Conservation (phyloP, 768 basidiomycete genomes). For the Collybiopsis luxurians region DNA sequence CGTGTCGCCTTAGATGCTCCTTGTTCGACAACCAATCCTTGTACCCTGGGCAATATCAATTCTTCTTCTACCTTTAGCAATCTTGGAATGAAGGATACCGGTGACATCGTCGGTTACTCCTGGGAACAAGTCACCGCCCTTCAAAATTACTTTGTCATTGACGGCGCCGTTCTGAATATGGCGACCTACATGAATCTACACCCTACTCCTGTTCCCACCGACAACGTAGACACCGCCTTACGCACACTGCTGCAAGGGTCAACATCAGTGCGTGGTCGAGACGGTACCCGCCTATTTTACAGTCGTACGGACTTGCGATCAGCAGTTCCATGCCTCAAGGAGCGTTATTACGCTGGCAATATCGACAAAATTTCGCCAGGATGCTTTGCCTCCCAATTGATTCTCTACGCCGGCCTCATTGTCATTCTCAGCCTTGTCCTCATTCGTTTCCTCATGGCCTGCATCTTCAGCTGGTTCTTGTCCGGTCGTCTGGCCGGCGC, state of each 20-base stretch:
- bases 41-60: constrained; percentile 65
- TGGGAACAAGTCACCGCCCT: constrained; percentile 85
- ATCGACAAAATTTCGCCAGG: constrained; percentile 97
- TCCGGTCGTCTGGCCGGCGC: constrained; percentile 79
- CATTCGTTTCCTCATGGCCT: constrained; percentile 94
- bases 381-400: constrained; percentile 86
- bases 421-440: constrained; percentile 90
- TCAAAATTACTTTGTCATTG: constrained; percentile 79
- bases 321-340: constrained; percentile 75
- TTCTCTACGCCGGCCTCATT: constrained; percentile 88
- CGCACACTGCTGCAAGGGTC: constrained; percentile 62
- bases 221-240: constrained; percentile 80
- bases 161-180: constrained; percentile 94
- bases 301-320: constrained; percentile 61
- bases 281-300: constrained; percentile 87
- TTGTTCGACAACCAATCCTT: constrained; percentile 58
- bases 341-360: constrained; percentile 89
- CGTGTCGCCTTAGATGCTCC: constrained; percentile 72
- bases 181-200: constrained; percentile 80
- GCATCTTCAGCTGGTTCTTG: constrained; percentile 95
- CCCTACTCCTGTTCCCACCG: constrained; percentile 60
- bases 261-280: constrained; percentile 64
- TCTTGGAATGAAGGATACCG: constrained; percentile 67
- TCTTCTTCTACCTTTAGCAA: constrained; percentile 50
- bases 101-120: constrained; percentile 76